phyloP scores from a whole-genome alignment of 768 basidiomycete species.

The Hebeloma cylindrosporum region DNA sequence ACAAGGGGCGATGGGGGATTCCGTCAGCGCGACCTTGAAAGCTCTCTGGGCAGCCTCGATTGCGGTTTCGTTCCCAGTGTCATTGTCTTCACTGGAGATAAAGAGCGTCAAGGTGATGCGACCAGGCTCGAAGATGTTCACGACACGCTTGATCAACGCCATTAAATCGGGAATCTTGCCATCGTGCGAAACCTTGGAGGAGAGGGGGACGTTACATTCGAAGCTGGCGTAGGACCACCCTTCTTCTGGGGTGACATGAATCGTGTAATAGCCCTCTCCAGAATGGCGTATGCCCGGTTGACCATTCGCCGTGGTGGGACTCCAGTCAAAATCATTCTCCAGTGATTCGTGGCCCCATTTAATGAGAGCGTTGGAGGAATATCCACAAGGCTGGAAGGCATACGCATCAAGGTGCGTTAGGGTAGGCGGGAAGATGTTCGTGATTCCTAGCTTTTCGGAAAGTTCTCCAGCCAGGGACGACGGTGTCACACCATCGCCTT shows the following conservation, averaged over 20 bases:
- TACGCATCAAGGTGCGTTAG: constrained; percentile 89
- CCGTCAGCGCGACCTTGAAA: constrained; percentile 65
- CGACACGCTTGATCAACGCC: constrained; percentile 84
- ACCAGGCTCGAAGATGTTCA: constrained; percentile 89
- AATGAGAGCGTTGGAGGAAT: constrained; percentile 89
- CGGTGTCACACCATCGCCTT: constrained; percentile 39
- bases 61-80: constrained; percentile 45
- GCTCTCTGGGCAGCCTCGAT: constrained; percentile 74
- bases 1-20: constrained; percentile 14
- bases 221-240: constrained; percentile 99
- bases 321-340: constrained; percentile 20
- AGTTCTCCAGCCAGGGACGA: constrained; percentile 57
- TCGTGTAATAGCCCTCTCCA: constrained; percentile 94
- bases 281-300: constrained; percentile 14
- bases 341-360: constrained; percentile 52
- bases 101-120: constrained; percentile 87
- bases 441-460: constrained; percentile 75
- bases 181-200: constrained; percentile 29
- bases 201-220: constrained; percentile 92
- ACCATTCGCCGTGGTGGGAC: constrained; percentile 17
- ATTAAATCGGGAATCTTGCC: constrained; percentile 68
- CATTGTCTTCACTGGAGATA: constrained; percentile 68
- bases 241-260: constrained; percentile 97
- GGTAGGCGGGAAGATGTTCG: constrained; percentile 74
- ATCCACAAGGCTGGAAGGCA: constrained; percentile 93